Evolutionary conservation across 495 filamentous ascomycete genomes (phyloP), one percentile per base, ranked within the genome.

Genomic region (Aspergillus funiculosus): DNA sequence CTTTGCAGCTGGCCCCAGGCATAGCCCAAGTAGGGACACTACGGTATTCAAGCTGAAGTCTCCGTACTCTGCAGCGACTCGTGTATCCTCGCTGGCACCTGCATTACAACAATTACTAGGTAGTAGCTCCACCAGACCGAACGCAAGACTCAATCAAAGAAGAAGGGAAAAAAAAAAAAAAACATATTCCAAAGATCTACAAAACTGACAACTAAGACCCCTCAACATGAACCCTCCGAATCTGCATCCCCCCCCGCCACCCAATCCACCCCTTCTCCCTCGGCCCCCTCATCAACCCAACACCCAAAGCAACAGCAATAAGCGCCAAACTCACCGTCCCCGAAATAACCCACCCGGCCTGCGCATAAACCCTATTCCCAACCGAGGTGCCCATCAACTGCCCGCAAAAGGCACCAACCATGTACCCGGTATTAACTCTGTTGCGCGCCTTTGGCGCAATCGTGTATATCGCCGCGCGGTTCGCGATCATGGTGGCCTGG

Each of bases 351-450:
- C 87, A 91, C 0, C 87, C 87, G 0, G 75, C 75, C 15, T 70
- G 48, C 6, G 83, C 80, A 62, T 86, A 91, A 3, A 89, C 57
- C 21, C 73, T 63, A 54, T 86, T 87, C 0, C 86, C 87, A 6
- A 79, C 82, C 3, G 81, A 71, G 1, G 87, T 91, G 0, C 87
- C 87, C 47, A 78, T 79, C 15, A 94, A 61, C 66, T 92, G 87
- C 0, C 87, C 87, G 32, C 74, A 76, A 58, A 90, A 92, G 1
- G 74, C 74, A 8, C 71, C 69, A 2, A 90, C 71, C 87, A 91
- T 91, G 54, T 86, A 94, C 2, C 79, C 82, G 2, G 88, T 92
- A 56, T 94, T 94, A 17, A 90, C 73, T 0, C 88, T 59, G 59
- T 89, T 92, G 17, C 84, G 63, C 2, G 80, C 82, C 49, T 81